A percentile compares a stretch with the other conserved stretches of the same genome.
Conservation (phyloP, 2,329 filamentous ascomycete species). For the Trichoderma gracile region DNA sequence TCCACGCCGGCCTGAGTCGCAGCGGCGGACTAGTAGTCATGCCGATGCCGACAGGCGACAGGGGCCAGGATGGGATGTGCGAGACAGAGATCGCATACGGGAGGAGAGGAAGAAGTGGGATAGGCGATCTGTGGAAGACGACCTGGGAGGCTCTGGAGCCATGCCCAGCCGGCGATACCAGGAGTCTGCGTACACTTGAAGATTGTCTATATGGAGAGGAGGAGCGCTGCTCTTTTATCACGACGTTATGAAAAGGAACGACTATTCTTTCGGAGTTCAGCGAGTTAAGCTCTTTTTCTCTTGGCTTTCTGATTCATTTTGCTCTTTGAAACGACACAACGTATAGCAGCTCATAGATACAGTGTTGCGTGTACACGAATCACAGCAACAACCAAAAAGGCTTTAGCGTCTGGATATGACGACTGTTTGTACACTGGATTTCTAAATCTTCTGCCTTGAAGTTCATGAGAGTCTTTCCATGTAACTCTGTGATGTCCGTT, state of each 20-base stretch:
- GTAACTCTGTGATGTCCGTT: not conserved
- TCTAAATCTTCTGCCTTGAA: not conserved
- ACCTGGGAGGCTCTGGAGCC: conserved; percentile 37
- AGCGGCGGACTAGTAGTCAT: conserved; percentile 52
- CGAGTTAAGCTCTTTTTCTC: not conserved
- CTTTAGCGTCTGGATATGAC: not conserved
- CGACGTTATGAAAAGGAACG: conserved; percentile 13
- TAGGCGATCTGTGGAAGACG: conserved; percentile 39
- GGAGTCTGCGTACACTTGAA: conserved; percentile 36
- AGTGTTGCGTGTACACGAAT: not conserved
- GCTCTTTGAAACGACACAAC: not conserved
- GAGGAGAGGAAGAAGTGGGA: conserved; percentile 41
- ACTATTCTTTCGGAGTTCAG: conserved; percentile 8
- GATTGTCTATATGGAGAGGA: not conserved
- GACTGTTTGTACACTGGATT: not conserved
- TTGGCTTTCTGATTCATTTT: not conserved
- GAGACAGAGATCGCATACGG: conserved; percentile 37
- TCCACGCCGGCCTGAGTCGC: conserved; percentile 43
- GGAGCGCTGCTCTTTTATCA: not conserved
- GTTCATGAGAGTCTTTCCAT: not conserved
- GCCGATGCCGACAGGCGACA: conserved; percentile 49
- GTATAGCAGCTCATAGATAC: not conserved
- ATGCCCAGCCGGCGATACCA: conserved; percentile 44
- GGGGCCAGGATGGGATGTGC: conserved; percentile 39
- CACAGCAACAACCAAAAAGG: not conserved